Base-by-base conservation (phyloP, 345 rosid species). In the Trapa incisa region DNA sequence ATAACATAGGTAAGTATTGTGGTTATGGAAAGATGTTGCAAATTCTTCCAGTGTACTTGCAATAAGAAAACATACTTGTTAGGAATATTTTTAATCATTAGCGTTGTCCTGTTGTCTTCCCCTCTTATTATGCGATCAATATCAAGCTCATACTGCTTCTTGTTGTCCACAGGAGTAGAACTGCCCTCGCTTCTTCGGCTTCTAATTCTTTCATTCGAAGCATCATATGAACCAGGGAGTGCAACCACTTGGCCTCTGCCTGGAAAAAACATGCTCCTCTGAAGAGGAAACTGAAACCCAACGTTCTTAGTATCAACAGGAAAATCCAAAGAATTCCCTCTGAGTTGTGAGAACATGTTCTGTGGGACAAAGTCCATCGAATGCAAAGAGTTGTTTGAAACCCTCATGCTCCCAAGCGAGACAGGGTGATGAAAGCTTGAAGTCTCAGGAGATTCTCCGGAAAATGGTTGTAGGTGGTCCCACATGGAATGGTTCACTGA, bases 81-180 rank as follows among this genome's bases (percentile, higher is more conserved):
- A 41, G 93, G 93, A 73, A 87, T 87, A 67, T 85, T 87, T 87
- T 85, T 87, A 70, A 87, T 79, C 93, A 85, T 87, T 42, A 87
- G 80, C 3, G 93, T 87, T 45, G 93, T 85, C 50, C 88, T 73
- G 68, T 64, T 78, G 73, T 85, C 93, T 72, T 82, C 86, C 68
- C 90, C 90, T 43, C 56, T 77, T 47, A 74, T 35, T 67, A 87
- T 83, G 77, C 79, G 77, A 62, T 85, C 84, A 13, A 87, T 65
- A 71, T 87, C 87, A 64, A 85, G 87, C 69, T 87, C 87, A 50
- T 70, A 87, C 62, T 76, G 90, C 72, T 85, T 87, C 80, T 82
- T 87, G 76, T 75, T 66, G 67, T 82, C 88, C 64, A 75, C 72
- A 68, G 75, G 86, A 73, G 60, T 80, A 47, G 76, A 65, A 71